Evolutionary conservation across 768 basidiomycete genomes (phyloP).

Genomic region (Trametes cingulata): DNA sequence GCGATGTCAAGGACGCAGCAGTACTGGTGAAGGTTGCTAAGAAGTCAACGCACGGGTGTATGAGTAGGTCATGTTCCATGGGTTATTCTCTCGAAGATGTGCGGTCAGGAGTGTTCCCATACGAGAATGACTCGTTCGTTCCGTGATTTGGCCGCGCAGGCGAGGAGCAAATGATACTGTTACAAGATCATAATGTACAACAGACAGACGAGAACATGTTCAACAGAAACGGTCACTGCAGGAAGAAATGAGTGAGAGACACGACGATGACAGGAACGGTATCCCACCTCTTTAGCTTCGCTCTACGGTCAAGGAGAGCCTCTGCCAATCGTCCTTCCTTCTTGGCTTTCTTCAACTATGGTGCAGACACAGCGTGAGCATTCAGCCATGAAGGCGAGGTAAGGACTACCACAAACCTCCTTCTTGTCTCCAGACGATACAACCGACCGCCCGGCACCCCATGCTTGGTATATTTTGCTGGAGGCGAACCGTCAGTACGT

Average conservation of each 20-base stretch:
- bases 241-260: neutral
- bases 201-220: neutral
- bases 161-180: neutral
- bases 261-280: neutral
- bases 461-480: slow-evolving; percentile 76
- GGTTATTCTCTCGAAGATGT: no score
- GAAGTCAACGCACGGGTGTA: neutral
- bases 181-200: slow-evolving; percentile 7
- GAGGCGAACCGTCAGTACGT: slow-evolving; percentile 1
- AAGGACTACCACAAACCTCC: slow-evolving; percentile 55
- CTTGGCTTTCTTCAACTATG: slow-evolving; percentile 72
- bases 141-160: no score
- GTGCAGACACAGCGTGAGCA: slow-evolving; percentile 3
- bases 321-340: slow-evolving; percentile 83
- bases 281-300: slow-evolving; percentile 77
- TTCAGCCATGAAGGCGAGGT: neutral
- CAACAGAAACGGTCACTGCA: slow-evolving; percentile 45
- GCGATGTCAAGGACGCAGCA: no score
- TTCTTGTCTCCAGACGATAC: slow-evolving; percentile 71
- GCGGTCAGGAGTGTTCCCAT: no score
- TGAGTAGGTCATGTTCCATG: no score
- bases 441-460: slow-evolving; percentile 79
- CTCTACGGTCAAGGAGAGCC: slow-evolving; percentile 73
- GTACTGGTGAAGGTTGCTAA: neutral
- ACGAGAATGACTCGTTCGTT: no score